Evolutionary conservation across 192 early-diverging fungal genomes (phyloP).

Genomic region (Entomortierella chlamydospora): DNA sequence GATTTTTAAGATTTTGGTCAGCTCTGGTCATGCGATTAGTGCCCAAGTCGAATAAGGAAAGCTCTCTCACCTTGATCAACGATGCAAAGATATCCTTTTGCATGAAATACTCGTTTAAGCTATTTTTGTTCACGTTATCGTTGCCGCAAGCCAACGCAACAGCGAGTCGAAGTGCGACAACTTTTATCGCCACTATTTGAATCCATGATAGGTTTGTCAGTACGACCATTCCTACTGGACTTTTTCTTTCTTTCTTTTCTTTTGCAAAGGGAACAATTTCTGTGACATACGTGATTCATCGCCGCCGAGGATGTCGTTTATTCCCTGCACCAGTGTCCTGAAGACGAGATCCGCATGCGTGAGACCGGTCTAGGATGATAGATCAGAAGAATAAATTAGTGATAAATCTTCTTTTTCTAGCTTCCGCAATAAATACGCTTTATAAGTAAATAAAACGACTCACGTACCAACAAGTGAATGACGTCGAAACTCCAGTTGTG

Average conservation of each 20-base stretch:
- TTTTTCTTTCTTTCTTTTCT: no score
- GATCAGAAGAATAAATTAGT: background rate
- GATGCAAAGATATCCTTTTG: conserved; percentile 59
- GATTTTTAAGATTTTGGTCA: no score
- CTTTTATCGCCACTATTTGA: conserved; percentile 31
- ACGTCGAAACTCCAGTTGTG: conserved; percentile 67
- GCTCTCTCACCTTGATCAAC: conserved; percentile 52
- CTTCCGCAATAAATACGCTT: no score
- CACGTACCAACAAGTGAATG: conserved; percentile 60
- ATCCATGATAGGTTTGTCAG: no score
- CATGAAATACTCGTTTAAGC: conserved; percentile 70
- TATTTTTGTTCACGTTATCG: conserved; percentile 70
- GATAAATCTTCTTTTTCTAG: no score
- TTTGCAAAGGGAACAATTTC: no score
- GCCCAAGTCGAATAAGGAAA: background rate
- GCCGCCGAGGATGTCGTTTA: conserved; percentile 20
- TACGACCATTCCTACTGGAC: no score
- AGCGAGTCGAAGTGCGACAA: conserved; percentile 52
- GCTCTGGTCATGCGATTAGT: background rate
- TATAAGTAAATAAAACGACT: no score
- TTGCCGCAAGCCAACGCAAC: conserved; percentile 62
- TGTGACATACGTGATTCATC: conserved; percentile 48
- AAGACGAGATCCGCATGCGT: conserved; percentile 53
- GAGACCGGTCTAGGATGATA: conserved; percentile 30
- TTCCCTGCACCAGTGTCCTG: conserved; percentile 35